phyloP scores from a whole-genome alignment of 2,329 filamentous ascomycete species.

The Xylaria sp. region DNA sequence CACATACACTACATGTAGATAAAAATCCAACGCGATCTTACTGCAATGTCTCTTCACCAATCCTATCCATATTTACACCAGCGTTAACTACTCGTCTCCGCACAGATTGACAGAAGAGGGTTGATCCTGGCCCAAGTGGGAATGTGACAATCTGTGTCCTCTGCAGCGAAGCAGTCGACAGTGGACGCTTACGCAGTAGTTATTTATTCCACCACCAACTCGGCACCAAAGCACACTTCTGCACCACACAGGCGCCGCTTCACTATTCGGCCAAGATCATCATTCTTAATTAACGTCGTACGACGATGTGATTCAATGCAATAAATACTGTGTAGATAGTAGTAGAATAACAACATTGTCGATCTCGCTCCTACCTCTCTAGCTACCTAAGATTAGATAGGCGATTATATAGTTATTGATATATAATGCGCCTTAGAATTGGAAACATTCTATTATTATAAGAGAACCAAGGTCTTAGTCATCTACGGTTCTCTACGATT shows the following conservation, averaged over 20 bases:
- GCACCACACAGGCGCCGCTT: not conserved
- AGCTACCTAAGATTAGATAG: no score
- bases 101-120: constrained; percentile 15
- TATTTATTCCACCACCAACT: not conserved
- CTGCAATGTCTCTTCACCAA: not conserved
- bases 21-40: no score
- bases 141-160: constrained; percentile 17
- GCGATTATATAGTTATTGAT: not conserved
- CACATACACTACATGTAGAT: no score
- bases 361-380: not conserved
- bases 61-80: not conserved
- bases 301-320: not conserved
- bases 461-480: not conserved
- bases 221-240: not conserved
- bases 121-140: constrained; percentile 21
- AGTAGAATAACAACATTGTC: not conserved
- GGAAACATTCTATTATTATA: not conserved
- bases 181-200: not conserved
- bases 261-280: not conserved
- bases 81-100: not conserved
- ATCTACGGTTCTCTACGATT: not conserved
- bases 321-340: not conserved
- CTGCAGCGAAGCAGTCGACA: constrained; percentile 6
- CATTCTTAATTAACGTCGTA: not conserved
- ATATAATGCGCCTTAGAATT: not conserved